These are phyloP conservation scores for Penicillium lagena DNA, from an alignment of 495 filamentous ascomycete species.

Conservation along the genomic window DNA sequence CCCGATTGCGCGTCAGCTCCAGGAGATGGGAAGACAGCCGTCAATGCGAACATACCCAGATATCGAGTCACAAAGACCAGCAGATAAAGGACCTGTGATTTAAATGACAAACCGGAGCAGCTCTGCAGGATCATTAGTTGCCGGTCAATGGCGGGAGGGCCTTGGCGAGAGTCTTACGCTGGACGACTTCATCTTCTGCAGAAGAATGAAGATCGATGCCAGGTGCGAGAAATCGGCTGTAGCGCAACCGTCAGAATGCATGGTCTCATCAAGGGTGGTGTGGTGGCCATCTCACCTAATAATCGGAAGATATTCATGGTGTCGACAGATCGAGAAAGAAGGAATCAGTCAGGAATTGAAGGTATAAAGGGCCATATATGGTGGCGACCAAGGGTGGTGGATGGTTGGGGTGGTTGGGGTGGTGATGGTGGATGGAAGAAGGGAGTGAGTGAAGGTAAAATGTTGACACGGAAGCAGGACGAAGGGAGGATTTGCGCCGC, in stretches of 20 bases:
- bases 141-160: background rate
- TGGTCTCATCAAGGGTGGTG: background rate
- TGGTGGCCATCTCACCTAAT: constrained; percentile 52
- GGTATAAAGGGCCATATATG: too few species aligned
- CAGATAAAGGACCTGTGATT: constrained; percentile 90
- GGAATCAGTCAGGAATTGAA: too few species aligned
- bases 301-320: constrained; percentile 88
- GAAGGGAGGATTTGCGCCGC: constrained; percentile 7
- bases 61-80: constrained; percentile 91
- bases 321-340: background rate
- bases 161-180: constrained; percentile 48
- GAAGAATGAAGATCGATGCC: constrained; percentile 85
- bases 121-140: constrained; percentile 50
- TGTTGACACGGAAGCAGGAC: constrained; percentile 25
- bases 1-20: background rate
- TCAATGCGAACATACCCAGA: constrained; percentile 54
- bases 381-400: too few species aligned
- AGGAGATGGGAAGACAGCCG: constrained; percentile 1
- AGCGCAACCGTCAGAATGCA: constrained; percentile 5
- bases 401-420: too few species aligned
- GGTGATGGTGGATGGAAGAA: background rate
- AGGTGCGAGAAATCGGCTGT: constrained; percentile 91
- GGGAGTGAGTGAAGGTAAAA: constrained; percentile 5
- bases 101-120: constrained; percentile 95
- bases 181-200: constrained; percentile 91